These are phyloP conservation scores for Groenewaldozyma salmanticensis DNA, from an alignment of 805 yeast genomes.

Conservation along the genomic window DNA sequence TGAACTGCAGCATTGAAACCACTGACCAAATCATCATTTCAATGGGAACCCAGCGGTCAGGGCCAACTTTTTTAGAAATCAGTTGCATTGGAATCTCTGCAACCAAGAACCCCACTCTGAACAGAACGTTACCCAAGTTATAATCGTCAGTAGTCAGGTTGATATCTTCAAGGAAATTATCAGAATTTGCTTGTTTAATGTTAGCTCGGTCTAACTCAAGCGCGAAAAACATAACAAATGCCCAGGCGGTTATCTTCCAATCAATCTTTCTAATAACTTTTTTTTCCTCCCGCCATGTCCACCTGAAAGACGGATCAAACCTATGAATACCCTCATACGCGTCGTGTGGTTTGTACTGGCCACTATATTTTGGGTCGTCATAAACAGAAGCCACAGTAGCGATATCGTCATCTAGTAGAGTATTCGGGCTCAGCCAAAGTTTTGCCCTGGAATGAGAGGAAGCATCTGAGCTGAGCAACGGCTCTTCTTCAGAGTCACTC, in stretches of 20 bases:
- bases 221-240: slow-evolving; percentile 49
- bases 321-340: slow-evolving; percentile 17
- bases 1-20: slow-evolving; percentile 50
- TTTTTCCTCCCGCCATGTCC: slow-evolving; percentile 46
- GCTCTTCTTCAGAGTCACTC: too few species aligned
- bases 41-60: slow-evolving; percentile 54
- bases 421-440: too few species aligned
- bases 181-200: slow-evolving; percentile 48
- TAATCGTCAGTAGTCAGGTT: slow-evolving; percentile 45
- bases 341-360: slow-evolving; percentile 6
- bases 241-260: slow-evolving; percentile 43
- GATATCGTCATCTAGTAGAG: slow-evolving; percentile 2
- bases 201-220: slow-evolving; percentile 53
- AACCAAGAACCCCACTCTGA: slow-evolving; percentile 42
- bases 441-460: too few species aligned
- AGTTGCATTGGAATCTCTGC: slow-evolving; percentile 64
- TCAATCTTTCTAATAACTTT: slow-evolving; percentile 46
- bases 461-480: too few species aligned
- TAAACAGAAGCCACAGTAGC: slow-evolving; percentile 11
- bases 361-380: slow-evolving; percentile 1
- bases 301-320: slow-evolving; percentile 50
- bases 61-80: slow-evolving; percentile 52
- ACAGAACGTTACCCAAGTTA: slow-evolving; percentile 51
- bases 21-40: slow-evolving; percentile 48
- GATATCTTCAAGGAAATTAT: slow-evolving; percentile 43